Evolutionary conservation across 306 rosid species (phyloP).

Genomic region (Vigna radiata): DNA sequence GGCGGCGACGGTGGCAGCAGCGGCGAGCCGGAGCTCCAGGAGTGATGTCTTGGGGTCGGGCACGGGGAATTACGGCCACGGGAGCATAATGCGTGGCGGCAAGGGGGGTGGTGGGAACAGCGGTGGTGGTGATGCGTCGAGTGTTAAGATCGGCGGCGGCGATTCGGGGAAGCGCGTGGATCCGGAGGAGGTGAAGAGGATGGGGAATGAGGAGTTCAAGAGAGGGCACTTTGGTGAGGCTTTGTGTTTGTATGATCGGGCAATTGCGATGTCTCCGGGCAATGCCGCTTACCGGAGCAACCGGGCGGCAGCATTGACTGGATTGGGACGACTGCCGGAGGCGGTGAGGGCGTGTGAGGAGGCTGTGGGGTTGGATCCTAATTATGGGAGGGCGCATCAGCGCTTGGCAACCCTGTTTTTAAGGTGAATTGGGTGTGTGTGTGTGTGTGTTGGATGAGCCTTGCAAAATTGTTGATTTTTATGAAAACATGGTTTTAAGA

Average conservation of each 20-base stretch:
- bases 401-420: conserved; percentile 74
- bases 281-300: conserved; percentile 80
- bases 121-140: not conserved
- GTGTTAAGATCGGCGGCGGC: conserved; percentile 39
- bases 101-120: conserved; percentile 43
- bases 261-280: conserved; percentile 68
- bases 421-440: conserved; percentile 51
- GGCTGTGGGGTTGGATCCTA: conserved; percentile 82
- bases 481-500: not conserved
- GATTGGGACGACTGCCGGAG: conserved; percentile 67
- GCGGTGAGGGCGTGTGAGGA: conserved; percentile 78
- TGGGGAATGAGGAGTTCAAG: conserved; percentile 77
- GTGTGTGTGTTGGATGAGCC: not conserved
- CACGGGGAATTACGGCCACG: conserved; percentile 81
- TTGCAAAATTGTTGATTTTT: not conserved
- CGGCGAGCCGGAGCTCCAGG: conserved; percentile 58
- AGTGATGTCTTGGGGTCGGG: conserved; percentile 76
- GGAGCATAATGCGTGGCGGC: conserved; percentile 86
- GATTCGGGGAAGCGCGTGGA: conserved; percentile 56
- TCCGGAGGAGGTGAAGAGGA: conserved; percentile 79
- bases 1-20: conserved; percentile 48
- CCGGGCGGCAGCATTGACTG: conserved; percentile 85
- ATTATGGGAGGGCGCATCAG: conserved; percentile 76
- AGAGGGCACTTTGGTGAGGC: conserved; percentile 73
- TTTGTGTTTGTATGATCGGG: conserved; percentile 69